Base-by-base conservation (phyloP, 441 rosid genomes). In the Adansonia gregorii region DNA sequence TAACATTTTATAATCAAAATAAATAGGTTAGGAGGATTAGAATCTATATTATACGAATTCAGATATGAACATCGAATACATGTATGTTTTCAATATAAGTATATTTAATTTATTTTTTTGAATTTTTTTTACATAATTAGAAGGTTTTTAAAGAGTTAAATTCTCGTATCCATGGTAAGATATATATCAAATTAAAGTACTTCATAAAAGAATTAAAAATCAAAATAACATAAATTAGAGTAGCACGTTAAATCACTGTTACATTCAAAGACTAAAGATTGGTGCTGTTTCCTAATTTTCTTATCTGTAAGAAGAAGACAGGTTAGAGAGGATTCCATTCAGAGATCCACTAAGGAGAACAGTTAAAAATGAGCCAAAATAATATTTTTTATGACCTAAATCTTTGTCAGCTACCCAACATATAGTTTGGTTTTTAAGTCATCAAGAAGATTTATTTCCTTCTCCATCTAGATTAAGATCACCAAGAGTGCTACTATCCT, bases 221-320 rank as follows among this genome's bases (percentile, higher is more conserved):
- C 3, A 0, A 35, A 35, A 35, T 35, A 35, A 35, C 39, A 35
- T 35, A 35, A 48, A 41, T 66, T 66, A 12, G 1, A 63, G 31
- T 12, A 12, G 9, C 67, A 63, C 41, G 31, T 27, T 27, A 14
- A 11, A 63, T 63, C 67, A 35, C 35, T 43, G 10, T 56, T 15
- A 27, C 6, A 58, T 8, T 17, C 4, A 20, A 20, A 73, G 2
- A 19, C 39, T 67, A 64, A 14, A 76, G 61, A 67, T 55, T 64
- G 72, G 78, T 78, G 85, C 76, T 78, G 79, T 60, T 81, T 63
- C 84, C 86, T 82, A 82, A 82, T 83, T 87, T 79, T 81, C 87
- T 85, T 79, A 79, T 79, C 82, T 12, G 10, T 1, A 8, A 46
- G 41, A 35, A 35, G 41, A 46, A 68, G 65, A 79, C 78, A 71